Percentiles rank a stretch among this genome's conserved stretches.
phyloP scores from a whole-genome alignment of 176 grass and related monocot genomes.

The Oryza punctata region DNA sequence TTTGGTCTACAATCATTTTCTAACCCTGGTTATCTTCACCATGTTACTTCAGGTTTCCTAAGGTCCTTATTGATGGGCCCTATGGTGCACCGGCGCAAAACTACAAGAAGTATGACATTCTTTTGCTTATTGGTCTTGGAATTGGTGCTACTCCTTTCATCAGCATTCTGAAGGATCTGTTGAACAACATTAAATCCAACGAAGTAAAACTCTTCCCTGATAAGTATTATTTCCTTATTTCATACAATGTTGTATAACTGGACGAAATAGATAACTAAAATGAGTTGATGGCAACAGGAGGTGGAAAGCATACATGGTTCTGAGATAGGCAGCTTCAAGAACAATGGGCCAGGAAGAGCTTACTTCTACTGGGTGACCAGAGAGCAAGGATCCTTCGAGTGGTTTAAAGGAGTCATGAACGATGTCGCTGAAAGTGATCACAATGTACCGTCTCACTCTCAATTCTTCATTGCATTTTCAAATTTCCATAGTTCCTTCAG shows the following conservation, averaged over 20 bases:
- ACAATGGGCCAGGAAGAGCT: constrained; percentile 81
- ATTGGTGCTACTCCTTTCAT: constrained; percentile 99
- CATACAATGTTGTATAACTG: not conserved
- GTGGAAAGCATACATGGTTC: constrained; percentile 60
- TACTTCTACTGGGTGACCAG: constrained; percentile 99
- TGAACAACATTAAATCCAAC: constrained; percentile 79
- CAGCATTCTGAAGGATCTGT: constrained; percentile 95
- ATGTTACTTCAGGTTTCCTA: constrained; percentile 69
- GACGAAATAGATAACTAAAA: constrained; percentile 29
- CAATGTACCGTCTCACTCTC: constrained; percentile 52
- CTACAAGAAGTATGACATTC: constrained; percentile 98
- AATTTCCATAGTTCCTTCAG: not conserved
- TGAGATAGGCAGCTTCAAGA: constrained; percentile 65
- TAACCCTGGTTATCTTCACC: not conserved
- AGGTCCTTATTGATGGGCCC: constrained; percentile 84
- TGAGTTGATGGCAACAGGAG: constrained; percentile 53
- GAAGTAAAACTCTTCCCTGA: constrained; percentile 54
- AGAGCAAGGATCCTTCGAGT: constrained; percentile 98
- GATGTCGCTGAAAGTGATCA: constrained; percentile 91
- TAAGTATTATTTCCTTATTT: constrained; percentile 32
- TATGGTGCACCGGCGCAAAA: constrained; percentile 98
- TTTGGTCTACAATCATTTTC: constrained; percentile 13
- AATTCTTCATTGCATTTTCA: constrained; percentile 7
- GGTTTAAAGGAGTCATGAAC: constrained; percentile 99
- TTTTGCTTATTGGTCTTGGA: constrained; percentile 91